Base-by-base conservation (phyloP, 2,329 filamentous ascomycete species). In the Fusarium acutatum region DNA sequence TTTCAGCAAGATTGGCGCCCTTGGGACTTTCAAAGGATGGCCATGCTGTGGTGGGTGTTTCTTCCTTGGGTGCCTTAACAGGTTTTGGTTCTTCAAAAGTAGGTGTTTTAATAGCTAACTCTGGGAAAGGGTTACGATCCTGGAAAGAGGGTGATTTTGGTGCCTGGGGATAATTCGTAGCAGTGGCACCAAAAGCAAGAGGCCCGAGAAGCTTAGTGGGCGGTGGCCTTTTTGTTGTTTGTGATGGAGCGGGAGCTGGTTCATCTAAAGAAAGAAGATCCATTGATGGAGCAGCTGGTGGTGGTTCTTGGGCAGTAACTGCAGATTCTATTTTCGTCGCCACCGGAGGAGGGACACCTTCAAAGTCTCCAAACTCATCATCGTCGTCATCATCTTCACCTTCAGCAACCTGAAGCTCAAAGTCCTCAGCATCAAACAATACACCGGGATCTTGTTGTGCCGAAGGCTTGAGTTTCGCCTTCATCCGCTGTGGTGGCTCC, bases 361-460 rank as follows among this genome's bases (percentile, higher is more conserved):
- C 88, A 75, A 91, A 91, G 53, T 90, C 89, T 20, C 89, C 90
- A 82, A 87, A 87, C 24, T 87, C 86, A 11, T 82, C 83, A 30
- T 80, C 77, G 37, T 88, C 88, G 52, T 87, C 86, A 28, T 88
- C 79, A 13, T 88, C 81, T n/a, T 83, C 82, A 12, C 83, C 84
- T 17, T 83, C 83, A 10, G 77, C 80, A 6, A 77, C 79, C 38
- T 83, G 79, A 20, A 83, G 77, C 60, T 85, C 86, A 72, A 87
- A 88, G 56, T 89, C 86, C 46, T 88, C 87, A 40, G 88, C 91
- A 80, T 94, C 91, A 78, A 94, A 94, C 6, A 94, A 82, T 7
- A 94, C 87, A 72, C 90, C 88, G 5, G 87, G 81, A 47, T 89
- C 82, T 3, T 78, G 69, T 18, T 79, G 67, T 14, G 67, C 54